phyloP scores from a whole-genome alignment of 176 grass and related monocot species.

The Lolium multiflorum region DNA sequence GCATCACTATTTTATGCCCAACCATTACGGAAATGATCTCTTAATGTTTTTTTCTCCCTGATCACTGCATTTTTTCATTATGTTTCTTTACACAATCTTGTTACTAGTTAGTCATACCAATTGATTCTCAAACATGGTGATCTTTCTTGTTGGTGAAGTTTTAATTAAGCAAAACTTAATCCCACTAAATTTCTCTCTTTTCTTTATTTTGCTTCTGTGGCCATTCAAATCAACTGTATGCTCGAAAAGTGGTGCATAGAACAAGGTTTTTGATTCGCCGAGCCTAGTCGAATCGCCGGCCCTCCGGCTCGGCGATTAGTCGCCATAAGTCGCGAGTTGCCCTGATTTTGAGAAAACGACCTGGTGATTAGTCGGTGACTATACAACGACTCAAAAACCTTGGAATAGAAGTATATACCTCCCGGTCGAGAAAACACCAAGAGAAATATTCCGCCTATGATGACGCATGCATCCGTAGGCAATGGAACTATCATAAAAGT shows the following conservation, averaged over 20 bases:
- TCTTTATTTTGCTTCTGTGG: not conserved
- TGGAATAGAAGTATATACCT: not conserved
- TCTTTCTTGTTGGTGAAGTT: not conserved
- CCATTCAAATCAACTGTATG: not conserved
- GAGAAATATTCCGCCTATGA: not conserved
- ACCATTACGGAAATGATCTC: not conserved
- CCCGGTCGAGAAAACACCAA: not conserved
- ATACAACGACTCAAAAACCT: too few relatives aligned
- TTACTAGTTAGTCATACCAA: not conserved
- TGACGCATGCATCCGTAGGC: constrained; percentile 7
- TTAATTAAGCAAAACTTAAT: not conserved
- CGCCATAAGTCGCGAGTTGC: too few relatives aligned
- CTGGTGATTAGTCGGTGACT: too few relatives aligned
- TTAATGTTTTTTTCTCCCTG: not conserved
- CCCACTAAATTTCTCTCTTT: not conserved
- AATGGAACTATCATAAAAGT: constrained; percentile 46
- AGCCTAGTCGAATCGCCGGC: too few relatives aligned
- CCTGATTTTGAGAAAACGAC: too few relatives aligned
- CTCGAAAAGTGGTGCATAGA: not conserved
- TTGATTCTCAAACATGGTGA: not conserved
- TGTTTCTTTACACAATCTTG: not conserved
- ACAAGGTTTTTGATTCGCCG: too few relatives aligned
- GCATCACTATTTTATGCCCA: not conserved
- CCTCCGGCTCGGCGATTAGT: too few relatives aligned
- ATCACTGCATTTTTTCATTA: not conserved